Conservation (phyloP, 2,329 filamentous ascomycete species). For the Claviceps citrina region DNA sequence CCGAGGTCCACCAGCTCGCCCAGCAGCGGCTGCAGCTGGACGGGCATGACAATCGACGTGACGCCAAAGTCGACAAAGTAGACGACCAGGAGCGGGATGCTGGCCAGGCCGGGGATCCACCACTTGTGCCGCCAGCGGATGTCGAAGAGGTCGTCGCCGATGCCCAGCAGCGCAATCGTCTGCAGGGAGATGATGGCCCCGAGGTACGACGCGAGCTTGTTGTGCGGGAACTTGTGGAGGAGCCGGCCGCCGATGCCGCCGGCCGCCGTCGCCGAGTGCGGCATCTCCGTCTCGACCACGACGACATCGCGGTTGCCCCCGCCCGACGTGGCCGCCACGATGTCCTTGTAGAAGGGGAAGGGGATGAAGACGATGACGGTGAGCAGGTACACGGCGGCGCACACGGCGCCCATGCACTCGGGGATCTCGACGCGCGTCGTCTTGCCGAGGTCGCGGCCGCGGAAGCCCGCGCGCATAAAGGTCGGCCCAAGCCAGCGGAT, state of each 20-base stretch:
- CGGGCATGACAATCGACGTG: conserved; percentile 83
- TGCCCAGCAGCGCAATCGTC: conserved; percentile 75
- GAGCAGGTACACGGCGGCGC: conserved; percentile 82
- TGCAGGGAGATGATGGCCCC: conserved; percentile 89
- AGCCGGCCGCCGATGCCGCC: conserved; percentile 44
- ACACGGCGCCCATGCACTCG: conserved; percentile 91
- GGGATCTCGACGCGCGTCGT: conserved; percentile 58
- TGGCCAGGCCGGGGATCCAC: conserved; percentile 87
- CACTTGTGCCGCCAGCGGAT: conserved; percentile 98
- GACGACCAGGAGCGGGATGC: conserved; percentile 83
- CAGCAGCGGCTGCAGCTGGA: conserved; percentile 69
- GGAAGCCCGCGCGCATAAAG: conserved; percentile 77
- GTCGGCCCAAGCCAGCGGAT: conserved; percentile 86
- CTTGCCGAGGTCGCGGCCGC: conserved; percentile 76
- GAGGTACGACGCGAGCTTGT: conserved; percentile 90
- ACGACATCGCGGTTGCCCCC: conserved; percentile 84
- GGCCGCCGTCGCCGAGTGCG: conserved; percentile 24
- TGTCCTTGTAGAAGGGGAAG: conserved; percentile 96
- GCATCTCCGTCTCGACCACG: conserved; percentile 55
- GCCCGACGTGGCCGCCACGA: conserved; percentile 85
- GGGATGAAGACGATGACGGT: conserved; percentile 84
- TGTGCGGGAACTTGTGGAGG: conserved; percentile 83
- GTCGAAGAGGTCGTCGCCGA: conserved; percentile 93
- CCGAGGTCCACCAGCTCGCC: conserved; percentile 75
- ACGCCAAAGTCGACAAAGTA: conserved; percentile 99